Conservation (phyloP, 2,329 filamentous ascomycete species). For the Sporothrix humicola region DNA sequence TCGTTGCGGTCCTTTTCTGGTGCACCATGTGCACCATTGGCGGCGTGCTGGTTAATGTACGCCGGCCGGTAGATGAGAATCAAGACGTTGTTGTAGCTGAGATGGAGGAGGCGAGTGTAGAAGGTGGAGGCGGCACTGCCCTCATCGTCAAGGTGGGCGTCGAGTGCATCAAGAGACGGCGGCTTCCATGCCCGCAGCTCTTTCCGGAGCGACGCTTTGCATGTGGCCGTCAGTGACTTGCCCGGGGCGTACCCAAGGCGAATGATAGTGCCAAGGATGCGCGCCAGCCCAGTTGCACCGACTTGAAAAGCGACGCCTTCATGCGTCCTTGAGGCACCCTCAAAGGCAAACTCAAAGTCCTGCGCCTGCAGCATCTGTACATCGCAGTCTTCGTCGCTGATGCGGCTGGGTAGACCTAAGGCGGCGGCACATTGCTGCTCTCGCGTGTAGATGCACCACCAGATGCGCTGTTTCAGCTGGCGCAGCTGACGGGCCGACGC, state of each 20-base stretch:
- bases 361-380: neutral
- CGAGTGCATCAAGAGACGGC: neutral
- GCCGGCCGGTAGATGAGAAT: neutral
- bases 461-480: neutral
- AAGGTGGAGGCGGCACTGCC: neutral
- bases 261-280: neutral
- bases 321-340: neutral
- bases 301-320: neutral
- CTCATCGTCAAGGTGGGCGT: neutral
- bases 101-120: neutral
- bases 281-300: neutral
- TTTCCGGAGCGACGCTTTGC: neutral
- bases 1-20: neutral
- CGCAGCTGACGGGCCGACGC: neutral
- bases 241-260: neutral
- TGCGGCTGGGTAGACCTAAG: neutral
- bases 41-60: neutral
- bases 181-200: neutral
- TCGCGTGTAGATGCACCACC: slow-evolving; percentile 10
- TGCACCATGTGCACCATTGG: neutral
- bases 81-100: slow-evolving; percentile 3
- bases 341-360: slow-evolving; percentile 14
- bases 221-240: neutral
- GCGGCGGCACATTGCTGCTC: slow-evolving; percentile 6
- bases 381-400: slow-evolving; percentile 2